phyloP scores from a whole-genome alignment of 345 rosid species.

The Populus alba region DNA sequence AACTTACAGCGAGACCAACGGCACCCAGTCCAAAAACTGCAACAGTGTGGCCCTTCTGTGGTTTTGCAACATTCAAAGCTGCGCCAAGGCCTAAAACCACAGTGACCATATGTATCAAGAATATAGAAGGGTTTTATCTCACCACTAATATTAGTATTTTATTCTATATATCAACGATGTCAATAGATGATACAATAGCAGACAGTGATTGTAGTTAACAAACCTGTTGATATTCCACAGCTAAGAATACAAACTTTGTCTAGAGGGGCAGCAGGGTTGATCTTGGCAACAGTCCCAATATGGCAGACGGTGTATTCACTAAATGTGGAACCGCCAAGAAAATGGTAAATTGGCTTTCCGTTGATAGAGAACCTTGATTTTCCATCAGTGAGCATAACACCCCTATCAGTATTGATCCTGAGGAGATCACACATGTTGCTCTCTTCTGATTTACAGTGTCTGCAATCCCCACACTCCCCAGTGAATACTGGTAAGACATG shows the following conservation, averaged over 20 bases:
- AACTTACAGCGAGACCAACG: slow-evolving; percentile 66
- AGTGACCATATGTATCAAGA: not conserved
- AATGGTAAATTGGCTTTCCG: slow-evolving; percentile 71
- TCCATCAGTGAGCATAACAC: slow-evolving; percentile 65
- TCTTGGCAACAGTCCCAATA: slow-evolving; percentile 67
- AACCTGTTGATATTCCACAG: slow-evolving; percentile 75
- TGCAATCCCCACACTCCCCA: slow-evolving; percentile 74
- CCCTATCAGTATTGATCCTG: slow-evolving; percentile 72
- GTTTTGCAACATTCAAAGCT: slow-evolving; percentile 74
- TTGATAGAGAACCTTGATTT: slow-evolving; percentile 60
- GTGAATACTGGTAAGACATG: slow-evolving; percentile 78
- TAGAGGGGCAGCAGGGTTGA: slow-evolving; percentile 73
- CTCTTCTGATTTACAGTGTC: slow-evolving; percentile 69
- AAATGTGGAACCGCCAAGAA: slow-evolving; percentile 74
- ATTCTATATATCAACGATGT: not conserved
- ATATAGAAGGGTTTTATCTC: no score
- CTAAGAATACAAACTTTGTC: slow-evolving; percentile 81
- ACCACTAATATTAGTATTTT: not conserved
- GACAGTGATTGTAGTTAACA: not conserved
- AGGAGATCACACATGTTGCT: slow-evolving; percentile 88
- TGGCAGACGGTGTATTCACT: slow-evolving; percentile 85
- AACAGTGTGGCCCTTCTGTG: slow-evolving; percentile 57
- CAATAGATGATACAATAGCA: not conserved
- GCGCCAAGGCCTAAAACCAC: slow-evolving; percentile 57
- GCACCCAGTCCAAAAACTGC: slow-evolving; percentile 75